Evolutionary conservation across 148 eudicot genomes (phyloP), one percentile per base, ranked within the genome.

Genomic region (Bassia scoparia): DNA sequence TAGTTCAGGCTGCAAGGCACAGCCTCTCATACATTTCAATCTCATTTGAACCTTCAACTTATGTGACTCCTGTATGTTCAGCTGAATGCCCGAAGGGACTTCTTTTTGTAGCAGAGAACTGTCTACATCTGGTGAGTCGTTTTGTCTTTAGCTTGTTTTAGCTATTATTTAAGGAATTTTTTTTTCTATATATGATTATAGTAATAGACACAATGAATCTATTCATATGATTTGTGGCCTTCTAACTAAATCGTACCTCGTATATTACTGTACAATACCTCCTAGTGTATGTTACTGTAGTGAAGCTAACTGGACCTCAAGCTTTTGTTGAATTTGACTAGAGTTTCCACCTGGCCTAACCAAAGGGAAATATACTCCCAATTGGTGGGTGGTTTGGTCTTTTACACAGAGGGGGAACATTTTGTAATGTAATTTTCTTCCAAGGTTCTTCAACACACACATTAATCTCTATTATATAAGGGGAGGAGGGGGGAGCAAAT

Each of bases 1-100:
- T 94, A 81, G 83, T 94, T 75, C 98, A 94, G 78, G 84, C 93
- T 78, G 96, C 97, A 74, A 85, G 98, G 79, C 96, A 91, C 72
- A 88, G 98, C 77, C 90, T 94, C 70, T 88, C 96, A 26, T 94
- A 86, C 80, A 84, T 89, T 23, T 94, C 98, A 48, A 87, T 94
- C 61, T 94, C 98, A 4, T 94, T 91, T 75, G 91, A 89, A 72
- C 90, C 98, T 78, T 88, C 98, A 68, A 91, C 96, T 54, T 96
- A 91, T 79, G 97, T 81, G 76, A 94, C 98, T 74, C 96, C 98
- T 71, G 97, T 94, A 50, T 88, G 89, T 71, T 86, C 97, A 58
- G 76, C 77, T 76, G 98, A 94, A 80, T 94, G 97, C 69, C 93
- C 96, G 7, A 88, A 84, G 72, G 98, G 98, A 73, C 82, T 94